These are phyloP conservation scores for Ogataea paraovalis DNA, from an alignment of 805 yeast species.

Conservation along the genomic window DNA sequence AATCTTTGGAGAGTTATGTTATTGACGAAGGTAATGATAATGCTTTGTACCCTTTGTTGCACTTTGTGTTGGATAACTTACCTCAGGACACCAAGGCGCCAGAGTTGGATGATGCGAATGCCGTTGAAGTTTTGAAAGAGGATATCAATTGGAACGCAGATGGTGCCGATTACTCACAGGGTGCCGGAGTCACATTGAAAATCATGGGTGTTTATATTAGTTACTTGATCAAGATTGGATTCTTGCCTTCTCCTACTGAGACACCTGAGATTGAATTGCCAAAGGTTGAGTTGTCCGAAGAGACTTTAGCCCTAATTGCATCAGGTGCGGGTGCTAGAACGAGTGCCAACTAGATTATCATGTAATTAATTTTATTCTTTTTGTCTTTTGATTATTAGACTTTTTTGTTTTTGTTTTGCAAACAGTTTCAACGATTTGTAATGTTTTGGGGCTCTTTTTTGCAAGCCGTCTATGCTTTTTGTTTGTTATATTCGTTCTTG, in stretches of 20 bases:
- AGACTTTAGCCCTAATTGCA: slow-evolving; percentile 52
- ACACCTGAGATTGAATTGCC: slow-evolving; percentile 49
- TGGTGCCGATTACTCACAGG: slow-evolving; percentile 62
- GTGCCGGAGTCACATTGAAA: slow-evolving; percentile 66
- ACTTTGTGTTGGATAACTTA: slow-evolving; percentile 88
- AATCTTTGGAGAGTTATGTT: slow-evolving; percentile 70
- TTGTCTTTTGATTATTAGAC: not conserved
- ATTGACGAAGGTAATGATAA: slow-evolving; percentile 70
- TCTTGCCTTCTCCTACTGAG: slow-evolving; percentile 59
- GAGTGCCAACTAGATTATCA: slow-evolving; percentile 46
- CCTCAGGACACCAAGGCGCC: slow-evolving; percentile 94
- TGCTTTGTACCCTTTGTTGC: slow-evolving; percentile 89
- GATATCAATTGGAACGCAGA: slow-evolving; percentile 48
- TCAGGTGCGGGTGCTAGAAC: slow-evolving; percentile 77
- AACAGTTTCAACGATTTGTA: no score
- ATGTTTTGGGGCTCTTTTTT: no score
- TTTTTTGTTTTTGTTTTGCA: not conserved
- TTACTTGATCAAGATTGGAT: slow-evolving; percentile 77
- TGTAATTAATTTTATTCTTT: not conserved
- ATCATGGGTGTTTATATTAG: slow-evolving; percentile 75
- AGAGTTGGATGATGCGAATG: slow-evolving; percentile 84
- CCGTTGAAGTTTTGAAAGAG: slow-evolving; percentile 58
- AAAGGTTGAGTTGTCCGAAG: slow-evolving; percentile 46
- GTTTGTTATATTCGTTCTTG: no score
- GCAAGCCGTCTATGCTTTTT: no score